Evolutionary conservation across 148 eudicot species (phyloP), one percentile per base, ranked within the genome.

Genomic region (Selenicereus undatus): DNA sequence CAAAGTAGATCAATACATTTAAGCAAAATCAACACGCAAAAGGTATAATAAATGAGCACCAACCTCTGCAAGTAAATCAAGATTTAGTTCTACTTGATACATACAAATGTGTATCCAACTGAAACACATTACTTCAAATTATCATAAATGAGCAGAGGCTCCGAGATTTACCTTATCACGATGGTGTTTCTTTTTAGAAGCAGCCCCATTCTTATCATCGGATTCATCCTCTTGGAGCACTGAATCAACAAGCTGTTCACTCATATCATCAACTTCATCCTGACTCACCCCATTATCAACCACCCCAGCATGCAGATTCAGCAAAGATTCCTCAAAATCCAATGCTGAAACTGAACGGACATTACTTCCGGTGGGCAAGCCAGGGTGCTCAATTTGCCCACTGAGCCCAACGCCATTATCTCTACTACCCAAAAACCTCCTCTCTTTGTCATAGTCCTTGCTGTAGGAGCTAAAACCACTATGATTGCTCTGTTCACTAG

Each of bases 81-180:
- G 5, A 21, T 71, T 51, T 7, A 50, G 11, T 79, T 36, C 75
- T 21, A 69, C 8, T 51, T 11, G 30, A 70, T 21, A 10, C 69
- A 72, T 10, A 80, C 9, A 73, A 45, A 45, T 62, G 20, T 6
- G 29, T 8, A 65, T 29, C 62, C n/a, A 29, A 24, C 83, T 17
- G 68, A 81, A 80, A 17, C 20, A 39, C 29, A 39, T n/a, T 62
- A 18, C 65, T 43, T 11, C 7, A 80, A 73, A 43, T 6, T 32
- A 29, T 20, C n/a, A 8, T 20, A 42, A 22, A 39, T 3, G 73
- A 45, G 7, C 13, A 29, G 74, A 17, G 42, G 24, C 75, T 50
- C 35, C 26, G 30, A 79, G 73, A 60, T 29, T 52, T 90, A 97
- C 99, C 97, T 92, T 97, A 58, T 97, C 97, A 39, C 97, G 93